Evolutionary conservation across 2,329 filamentous ascomycete genomes (phyloP).

Genomic region (Beauveria pseudobassiana): DNA sequence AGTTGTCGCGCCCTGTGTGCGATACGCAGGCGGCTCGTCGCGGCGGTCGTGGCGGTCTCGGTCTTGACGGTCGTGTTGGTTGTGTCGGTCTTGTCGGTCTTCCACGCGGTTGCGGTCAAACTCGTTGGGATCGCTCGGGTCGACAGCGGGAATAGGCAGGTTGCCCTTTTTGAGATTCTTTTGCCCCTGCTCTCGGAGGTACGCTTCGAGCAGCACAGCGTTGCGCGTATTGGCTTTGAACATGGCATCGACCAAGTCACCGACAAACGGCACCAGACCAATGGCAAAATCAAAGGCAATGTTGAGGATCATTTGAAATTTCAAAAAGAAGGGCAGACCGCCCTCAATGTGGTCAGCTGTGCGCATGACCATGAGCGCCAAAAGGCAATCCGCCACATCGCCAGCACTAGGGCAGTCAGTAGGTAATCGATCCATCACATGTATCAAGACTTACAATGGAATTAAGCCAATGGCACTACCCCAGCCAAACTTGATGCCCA

Average conservation of each 20-base stretch:
- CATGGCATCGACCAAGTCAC: slow-evolving; percentile 66
- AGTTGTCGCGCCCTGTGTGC: slow-evolving; percentile 18
- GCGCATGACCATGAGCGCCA: slow-evolving; percentile 68
- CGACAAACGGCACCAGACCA: slow-evolving; percentile 66
- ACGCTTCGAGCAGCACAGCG: slow-evolving; percentile 58
- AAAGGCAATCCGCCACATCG: slow-evolving; percentile 63
- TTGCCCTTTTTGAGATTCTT: slow-evolving; percentile 43
- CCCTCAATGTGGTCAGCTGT: slow-evolving; percentile 69
- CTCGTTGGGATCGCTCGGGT: slow-evolving; percentile 46
- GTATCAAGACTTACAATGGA: slow-evolving; percentile 56
- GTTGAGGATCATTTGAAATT: slow-evolving; percentile 72
- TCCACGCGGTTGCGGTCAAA: slow-evolving; percentile 32
- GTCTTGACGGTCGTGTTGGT: background rate
- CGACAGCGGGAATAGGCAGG: slow-evolving; percentile 36
- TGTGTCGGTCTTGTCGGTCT: background rate
- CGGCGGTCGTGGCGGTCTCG: background rate
- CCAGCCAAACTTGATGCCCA: slow-evolving; percentile 84
- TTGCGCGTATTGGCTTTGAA: slow-evolving; percentile 74
- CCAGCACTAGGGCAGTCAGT: slow-evolving; percentile 49
- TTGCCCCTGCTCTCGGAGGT: slow-evolving; percentile 61
- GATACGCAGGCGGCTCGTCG: slow-evolving; percentile 20
- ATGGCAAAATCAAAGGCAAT: slow-evolving; percentile 66
- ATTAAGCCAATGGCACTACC: slow-evolving; percentile 76
- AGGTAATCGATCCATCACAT: background rate
- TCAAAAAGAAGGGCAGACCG: slow-evolving; percentile 56